Percentiles rank a stretch among this genome's conserved stretches.
Evolutionary conservation across 2,329 filamentous ascomycete species (phyloP).

Genomic region (Gnomoniopsis smithogilvyi): DNA sequence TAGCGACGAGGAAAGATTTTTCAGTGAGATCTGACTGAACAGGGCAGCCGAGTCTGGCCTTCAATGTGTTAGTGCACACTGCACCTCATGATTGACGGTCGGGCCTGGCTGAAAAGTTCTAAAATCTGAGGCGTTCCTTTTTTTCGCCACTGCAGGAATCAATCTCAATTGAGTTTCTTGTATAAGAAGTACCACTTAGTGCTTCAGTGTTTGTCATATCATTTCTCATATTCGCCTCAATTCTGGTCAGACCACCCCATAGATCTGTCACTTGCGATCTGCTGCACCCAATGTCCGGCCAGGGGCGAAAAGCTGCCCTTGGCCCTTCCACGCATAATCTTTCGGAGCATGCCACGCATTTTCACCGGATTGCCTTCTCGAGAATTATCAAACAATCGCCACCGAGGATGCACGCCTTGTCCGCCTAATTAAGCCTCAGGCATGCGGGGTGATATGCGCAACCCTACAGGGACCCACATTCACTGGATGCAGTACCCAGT

Average conservation of each 20-base stretch:
- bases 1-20: constrained; percentile 37
- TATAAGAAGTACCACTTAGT: not conserved
- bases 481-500: constrained; percentile 2
- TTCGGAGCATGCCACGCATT: not conserved
- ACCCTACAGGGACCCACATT: constrained; percentile 13
- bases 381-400: not conserved
- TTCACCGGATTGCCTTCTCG: not conserved
- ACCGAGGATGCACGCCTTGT: not conserved
- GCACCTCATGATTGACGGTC: too few relatives aligned
- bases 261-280: constrained; percentile 16
- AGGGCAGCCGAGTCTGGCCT: not conserved
- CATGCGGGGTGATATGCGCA: constrained; percentile 13
- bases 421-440: not conserved
- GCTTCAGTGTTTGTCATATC: not conserved
- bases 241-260: not conserved
- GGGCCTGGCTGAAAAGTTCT: too few relatives aligned
- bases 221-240: constrained; percentile 2
- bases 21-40: constrained; percentile 34
- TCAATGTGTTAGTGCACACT: not conserved
- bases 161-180: not conserved
- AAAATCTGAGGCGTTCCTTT: too few relatives aligned
- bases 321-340: too few relatives aligned
- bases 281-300: constrained; percentile 8
- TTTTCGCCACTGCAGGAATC: not conserved
- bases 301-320: not conserved